Evolutionary conservation across 1,284 basidiomycete genomes (phyloP), one percentile per base, ranked within the genome.

Genomic region (Phellopilus nigrolimitatus): DNA sequence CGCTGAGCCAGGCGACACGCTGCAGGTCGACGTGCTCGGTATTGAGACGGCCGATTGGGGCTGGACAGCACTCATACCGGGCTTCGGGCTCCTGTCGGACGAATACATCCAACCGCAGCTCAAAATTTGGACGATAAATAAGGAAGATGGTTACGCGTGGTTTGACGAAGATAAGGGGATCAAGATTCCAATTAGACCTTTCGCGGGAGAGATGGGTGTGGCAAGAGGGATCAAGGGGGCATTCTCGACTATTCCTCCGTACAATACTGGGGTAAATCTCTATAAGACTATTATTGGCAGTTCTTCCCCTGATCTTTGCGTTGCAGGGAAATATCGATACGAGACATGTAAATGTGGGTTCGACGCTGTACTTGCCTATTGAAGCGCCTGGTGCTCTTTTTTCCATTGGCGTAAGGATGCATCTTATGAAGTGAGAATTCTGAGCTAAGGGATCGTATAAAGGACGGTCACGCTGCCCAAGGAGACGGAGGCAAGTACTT

Each of bases 391-490:
- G 80, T 0, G 80, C 75, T 1, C 57, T 82, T 38, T 81, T 82
- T 57, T 77, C 78, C 4, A 76, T 80, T 28, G 80, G 80, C 31
- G 79, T 80, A 56, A 58, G 76, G 66, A 2, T 10, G 13, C 49
- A 5, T 10, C 25, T 47, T 28, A 4, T 24, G 2, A 25, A n/a
- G 33, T 41, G 40, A 12, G 33, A 19, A 17, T 53, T 1, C 34
- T 19, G 21, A 33, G 10, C 21, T n/a, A 3, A 40, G 38, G 34
- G 12, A 27, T 28, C 34, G 34, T 28, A 22, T 27, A 27, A 24
- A 81, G 79, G 80, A 83, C 54, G 80, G 80, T 0, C 80, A 82
- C 63, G 80, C 78, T 4, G 79, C 76, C 2, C 80, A 82, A 64
- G 80, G 80, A 5, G 80, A 82, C 58, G 80, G 80, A 62, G 80